These are phyloP conservation scores for Citrullus colocynthis DNA, from an alignment of 306 rosid genomes.

Conservation along the genomic window DNA sequence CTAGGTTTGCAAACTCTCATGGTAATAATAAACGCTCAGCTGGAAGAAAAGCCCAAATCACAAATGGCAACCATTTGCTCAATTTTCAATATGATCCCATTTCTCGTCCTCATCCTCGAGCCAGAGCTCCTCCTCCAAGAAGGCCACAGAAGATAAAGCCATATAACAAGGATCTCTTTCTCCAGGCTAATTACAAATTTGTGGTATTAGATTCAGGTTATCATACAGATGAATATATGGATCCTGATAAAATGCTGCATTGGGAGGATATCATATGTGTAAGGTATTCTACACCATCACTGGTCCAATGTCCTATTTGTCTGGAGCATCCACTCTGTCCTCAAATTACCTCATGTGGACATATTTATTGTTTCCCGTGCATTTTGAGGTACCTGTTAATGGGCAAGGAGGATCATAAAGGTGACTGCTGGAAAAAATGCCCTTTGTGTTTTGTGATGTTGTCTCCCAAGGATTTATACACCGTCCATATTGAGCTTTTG, in stretches of 20 bases:
- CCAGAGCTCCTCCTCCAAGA: conserved; percentile 64
- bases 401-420: conserved; percentile 88
- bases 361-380: conserved; percentile 90
- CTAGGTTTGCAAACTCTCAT: conserved; percentile 26
- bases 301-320: conserved; percentile 91
- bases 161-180: conserved; percentile 77
- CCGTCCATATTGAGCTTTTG: conserved; percentile 63
- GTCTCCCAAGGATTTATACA: conserved; percentile 75
- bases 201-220: conserved; percentile 73
- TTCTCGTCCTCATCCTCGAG: conserved; percentile 65
- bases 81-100: conserved; percentile 88
- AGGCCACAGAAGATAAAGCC: conserved; percentile 68
- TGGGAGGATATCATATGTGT: conserved; percentile 92
- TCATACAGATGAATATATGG: conserved; percentile 46
- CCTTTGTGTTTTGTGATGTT: conserved; percentile 87
- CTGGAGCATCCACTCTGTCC: conserved; percentile 85
- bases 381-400: conserved; percentile 63
- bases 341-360: conserved; percentile 94
- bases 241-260: conserved; percentile 87
- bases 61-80: conserved; percentile 75
- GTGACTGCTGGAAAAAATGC: conserved; percentile 89
- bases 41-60: conserved; percentile 58
- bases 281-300: conserved; percentile 61
- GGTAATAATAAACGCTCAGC: conserved; percentile 29
- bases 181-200: conserved; percentile 92